These are phyloP conservation scores for Phytophthora constricta DNA, from an alignment of 352 stramenopile genomes.

Conservation along the genomic window DNA sequence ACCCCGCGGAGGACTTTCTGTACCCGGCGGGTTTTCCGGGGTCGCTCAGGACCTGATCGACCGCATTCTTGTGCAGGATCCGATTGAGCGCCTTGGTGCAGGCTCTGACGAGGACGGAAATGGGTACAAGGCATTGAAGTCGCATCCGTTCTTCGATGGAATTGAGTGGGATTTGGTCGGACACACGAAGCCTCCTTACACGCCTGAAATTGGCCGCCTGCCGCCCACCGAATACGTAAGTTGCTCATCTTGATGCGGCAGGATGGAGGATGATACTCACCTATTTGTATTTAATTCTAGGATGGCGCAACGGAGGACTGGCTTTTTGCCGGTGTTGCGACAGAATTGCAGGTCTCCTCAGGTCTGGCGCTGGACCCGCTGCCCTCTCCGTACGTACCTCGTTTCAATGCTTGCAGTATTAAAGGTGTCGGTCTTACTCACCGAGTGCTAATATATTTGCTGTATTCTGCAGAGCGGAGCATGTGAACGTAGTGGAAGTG, in stretches of 20 bases:
- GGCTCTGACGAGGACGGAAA: slow-evolving; percentile 79
- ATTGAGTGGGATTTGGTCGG: slow-evolving; percentile 76
- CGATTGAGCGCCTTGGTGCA: slow-evolving; percentile 70
- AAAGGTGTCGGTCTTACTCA: no score
- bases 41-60: slow-evolving; percentile 80
- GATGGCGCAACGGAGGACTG: slow-evolving; percentile 89
- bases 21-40: slow-evolving; percentile 67
- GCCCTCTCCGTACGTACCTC: slow-evolving; percentile 59
- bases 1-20: slow-evolving; percentile 78
- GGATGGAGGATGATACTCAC: not conserved
- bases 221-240: slow-evolving; percentile 77
- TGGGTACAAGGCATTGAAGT: slow-evolving; percentile 73
- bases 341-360: slow-evolving; percentile 87
- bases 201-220: slow-evolving; percentile 62
- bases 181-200: slow-evolving; percentile 57
- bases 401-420: slow-evolving; percentile 7
- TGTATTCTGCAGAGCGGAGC: slow-evolving; percentile 44
- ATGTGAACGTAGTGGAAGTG: slow-evolving; percentile 81
- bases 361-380: slow-evolving; percentile 70
- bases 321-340: slow-evolving; percentile 88
- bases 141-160: slow-evolving; percentile 86
- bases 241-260: not conserved
- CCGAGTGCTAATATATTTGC: slow-evolving; percentile 11
- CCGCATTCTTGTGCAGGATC: slow-evolving; percentile 80
- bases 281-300: slow-evolving; percentile 37